Evolutionary conservation across 139 green algal genomes (phyloP).

Genomic region (Micractinium sp.): DNA sequence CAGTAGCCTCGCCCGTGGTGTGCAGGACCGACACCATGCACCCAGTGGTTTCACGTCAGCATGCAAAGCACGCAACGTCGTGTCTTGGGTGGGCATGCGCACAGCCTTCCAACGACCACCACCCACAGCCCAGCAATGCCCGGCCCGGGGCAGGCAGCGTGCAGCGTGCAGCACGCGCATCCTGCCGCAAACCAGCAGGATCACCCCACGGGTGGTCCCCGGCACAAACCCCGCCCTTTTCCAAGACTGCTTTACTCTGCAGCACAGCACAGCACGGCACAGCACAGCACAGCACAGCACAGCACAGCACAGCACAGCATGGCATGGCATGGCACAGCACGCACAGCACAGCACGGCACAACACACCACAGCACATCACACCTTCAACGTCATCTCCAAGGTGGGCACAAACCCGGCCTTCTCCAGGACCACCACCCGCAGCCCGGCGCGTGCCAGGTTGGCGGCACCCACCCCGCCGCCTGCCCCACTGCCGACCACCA

Average conservation of each 20-base stretch:
- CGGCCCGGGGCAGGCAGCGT: too few species aligned
- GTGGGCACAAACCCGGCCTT: constrained; percentile 60
- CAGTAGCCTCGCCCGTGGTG: too few species aligned
- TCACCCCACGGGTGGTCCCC: too few species aligned
- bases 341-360: background rate
- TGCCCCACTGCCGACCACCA: constrained; percentile 70
- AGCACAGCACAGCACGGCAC: background rate
- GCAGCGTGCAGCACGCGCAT: too few species aligned
- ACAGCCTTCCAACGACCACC: too few species aligned
- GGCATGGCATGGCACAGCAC: background rate
- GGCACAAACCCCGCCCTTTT: background rate
- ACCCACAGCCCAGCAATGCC: too few species aligned
- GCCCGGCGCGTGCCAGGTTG: constrained; percentile 53
- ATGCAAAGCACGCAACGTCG: too few species aligned
- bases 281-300: background rate
- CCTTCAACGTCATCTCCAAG: constrained; percentile 38
- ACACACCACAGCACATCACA: background rate
- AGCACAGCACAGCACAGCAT: background rate
- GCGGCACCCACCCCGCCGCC: constrained; percentile 63
- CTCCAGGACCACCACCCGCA: constrained; percentile 74
- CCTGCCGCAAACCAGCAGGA: too few species aligned
- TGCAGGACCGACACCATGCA: too few species aligned
- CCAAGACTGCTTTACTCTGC: too few species aligned
- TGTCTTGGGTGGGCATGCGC: too few species aligned
- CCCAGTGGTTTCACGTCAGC: too few species aligned